A percentile compares a stretch with the other conserved stretches of the same genome.
Conservation (phyloP, 768 basidiomycete species). For the Mycena leptocephala region DNA sequence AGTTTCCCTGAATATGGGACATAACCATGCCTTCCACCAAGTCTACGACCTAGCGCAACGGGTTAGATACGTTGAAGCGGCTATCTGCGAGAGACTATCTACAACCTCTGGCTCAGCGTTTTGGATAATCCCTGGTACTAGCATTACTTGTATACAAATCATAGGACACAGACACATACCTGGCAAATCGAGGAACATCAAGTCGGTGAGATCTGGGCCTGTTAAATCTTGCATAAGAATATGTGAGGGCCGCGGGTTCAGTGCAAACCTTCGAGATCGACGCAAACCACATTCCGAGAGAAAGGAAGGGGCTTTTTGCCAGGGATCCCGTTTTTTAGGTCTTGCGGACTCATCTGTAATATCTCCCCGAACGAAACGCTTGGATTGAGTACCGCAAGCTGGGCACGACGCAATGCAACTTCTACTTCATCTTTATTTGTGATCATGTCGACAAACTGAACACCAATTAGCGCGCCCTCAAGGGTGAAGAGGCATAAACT, state of each 20-base stretch:
- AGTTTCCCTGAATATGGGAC: conserved; percentile 66
- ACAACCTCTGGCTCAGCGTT: conserved; percentile 62
- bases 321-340: conserved; percentile 31
- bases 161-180: conserved; percentile 39
- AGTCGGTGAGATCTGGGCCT: conserved; percentile 52
- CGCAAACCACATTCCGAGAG: conserved; percentile 59
- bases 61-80: too few relatives aligned
- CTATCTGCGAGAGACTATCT: too few relatives aligned
- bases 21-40: conserved; percentile 66
- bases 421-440: conserved; percentile 59
- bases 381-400: conserved; percentile 61
- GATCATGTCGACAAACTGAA: conserved; percentile 45
- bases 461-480: neutral
- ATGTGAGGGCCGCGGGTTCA: neutral
- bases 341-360: conserved; percentile 27
- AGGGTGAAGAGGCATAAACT: neutral
- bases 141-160: neutral
- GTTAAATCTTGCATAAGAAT: neutral
- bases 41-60: too few relatives aligned
- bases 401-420: conserved; percentile 62
- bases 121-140: conserved; percentile 61
- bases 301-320: conserved; percentile 42
- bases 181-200: conserved; percentile 59
- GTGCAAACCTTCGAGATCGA: conserved; percentile 52
- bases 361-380: conserved; percentile 37